Evolutionary conservation across 2,329 filamentous ascomycete genomes (phyloP).

Genomic region (Alternaria sp.): DNA sequence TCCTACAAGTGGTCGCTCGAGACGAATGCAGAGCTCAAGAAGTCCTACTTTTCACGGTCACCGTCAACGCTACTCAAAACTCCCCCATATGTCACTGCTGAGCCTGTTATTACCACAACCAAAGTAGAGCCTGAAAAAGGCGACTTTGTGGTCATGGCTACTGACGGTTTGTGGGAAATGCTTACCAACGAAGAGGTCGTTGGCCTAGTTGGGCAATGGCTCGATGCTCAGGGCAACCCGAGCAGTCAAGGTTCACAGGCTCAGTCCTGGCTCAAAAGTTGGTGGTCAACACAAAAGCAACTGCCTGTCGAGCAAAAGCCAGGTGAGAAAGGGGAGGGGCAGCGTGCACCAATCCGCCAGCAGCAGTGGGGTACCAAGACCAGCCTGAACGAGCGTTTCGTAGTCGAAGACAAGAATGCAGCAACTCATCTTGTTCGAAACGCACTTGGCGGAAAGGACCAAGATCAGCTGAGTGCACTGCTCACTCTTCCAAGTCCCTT

Average conservation of each 20-base stretch:
- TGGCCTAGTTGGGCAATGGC: constrained; percentile 94
- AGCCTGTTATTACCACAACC: constrained; percentile 93
- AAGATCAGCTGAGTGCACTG: constrained; percentile 91
- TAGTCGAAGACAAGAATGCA: constrained; percentile 93
- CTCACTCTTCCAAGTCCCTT: constrained; percentile 92
- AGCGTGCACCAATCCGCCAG: constrained; percentile 86
- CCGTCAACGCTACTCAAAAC: constrained; percentile 82
- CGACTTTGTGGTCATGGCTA: constrained; percentile 96
- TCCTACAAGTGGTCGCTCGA: constrained; percentile 96
- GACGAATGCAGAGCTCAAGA: constrained; percentile 81
- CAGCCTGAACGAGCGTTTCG: constrained; percentile 80
- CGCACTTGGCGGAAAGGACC: constrained; percentile 90
- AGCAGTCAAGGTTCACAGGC: constrained; percentile 48
- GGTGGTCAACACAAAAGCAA: constrained; percentile 66
- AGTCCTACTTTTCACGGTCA: constrained; percentile 85
- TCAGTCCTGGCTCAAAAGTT: constrained; percentile 75
- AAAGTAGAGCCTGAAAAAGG: constrained; percentile 88
- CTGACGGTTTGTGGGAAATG: constrained; percentile 99
- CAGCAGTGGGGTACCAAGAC: constrained; percentile 88
- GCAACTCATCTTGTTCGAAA: constrained; percentile 96
- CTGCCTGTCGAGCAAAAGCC: constrained; percentile 79
- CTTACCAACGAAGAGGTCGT: constrained; percentile 98
- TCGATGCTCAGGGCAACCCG: constrained; percentile 74
- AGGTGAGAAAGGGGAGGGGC: constrained; percentile 67
- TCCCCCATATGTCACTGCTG: constrained; percentile 95